A percentile compares a stretch with the other conserved stretches of the same genome.
Conservation (phyloP, 1,284 basidiomycete genomes). For the Rhizoctonia solani region DNA sequence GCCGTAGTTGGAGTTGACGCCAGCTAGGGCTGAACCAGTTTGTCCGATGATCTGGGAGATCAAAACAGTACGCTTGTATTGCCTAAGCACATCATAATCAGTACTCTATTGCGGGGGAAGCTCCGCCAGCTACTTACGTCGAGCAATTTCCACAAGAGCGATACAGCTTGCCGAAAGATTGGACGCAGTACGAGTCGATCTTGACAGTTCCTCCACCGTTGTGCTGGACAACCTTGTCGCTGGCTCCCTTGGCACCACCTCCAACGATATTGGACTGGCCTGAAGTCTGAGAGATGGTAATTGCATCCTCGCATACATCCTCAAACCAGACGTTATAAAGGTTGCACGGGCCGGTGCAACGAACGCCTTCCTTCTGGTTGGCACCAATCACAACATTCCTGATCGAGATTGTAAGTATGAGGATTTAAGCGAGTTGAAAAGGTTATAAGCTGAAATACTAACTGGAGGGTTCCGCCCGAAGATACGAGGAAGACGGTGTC, state of each 20-base stretch:
- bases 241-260: constrained; percentile 34
- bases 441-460: too few species aligned
- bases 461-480: constrained; percentile 47
- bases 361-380: constrained; percentile 46
- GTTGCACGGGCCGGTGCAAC: too few species aligned
- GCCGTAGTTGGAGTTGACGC: constrained; percentile 36
- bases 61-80: constrained; percentile 21
- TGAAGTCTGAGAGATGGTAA: constrained; percentile 35
- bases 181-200: constrained; percentile 29
- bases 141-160: constrained; percentile 37
- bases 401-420: background rate
- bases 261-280: constrained; percentile 33
- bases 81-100: background rate
- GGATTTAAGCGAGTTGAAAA: background rate
- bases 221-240: constrained; percentile 35
- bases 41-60: constrained; percentile 13
- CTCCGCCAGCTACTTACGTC: constrained; percentile 12
- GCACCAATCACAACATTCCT: constrained; percentile 51
- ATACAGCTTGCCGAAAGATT: constrained; percentile 34
- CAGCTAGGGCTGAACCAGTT: constrained; percentile 4
- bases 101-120: too few species aligned
- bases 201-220: constrained; percentile 35
- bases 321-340: too few species aligned
- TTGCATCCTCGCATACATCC: constrained; percentile 37
- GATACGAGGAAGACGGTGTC: constrained; percentile 39